Conservation (phyloP, 179 eudicot genomes). For the Beta macrorhiza region DNA sequence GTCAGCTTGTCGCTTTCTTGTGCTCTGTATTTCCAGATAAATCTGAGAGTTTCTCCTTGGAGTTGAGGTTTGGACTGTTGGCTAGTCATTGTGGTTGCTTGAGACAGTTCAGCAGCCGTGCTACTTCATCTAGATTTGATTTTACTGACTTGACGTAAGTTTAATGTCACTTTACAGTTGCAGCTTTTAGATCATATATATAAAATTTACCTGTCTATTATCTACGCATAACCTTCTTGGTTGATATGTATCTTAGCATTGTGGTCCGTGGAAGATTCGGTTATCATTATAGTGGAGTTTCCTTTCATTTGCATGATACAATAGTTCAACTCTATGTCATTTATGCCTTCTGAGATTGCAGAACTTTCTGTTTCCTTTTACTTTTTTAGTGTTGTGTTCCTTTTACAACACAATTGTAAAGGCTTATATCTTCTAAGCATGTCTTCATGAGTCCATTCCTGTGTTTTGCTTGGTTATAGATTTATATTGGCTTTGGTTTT, state of each 20-base stretch:
- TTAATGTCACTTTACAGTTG: not conserved
- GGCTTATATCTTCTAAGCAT: not conserved
- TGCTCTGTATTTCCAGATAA: constrained; percentile 33
- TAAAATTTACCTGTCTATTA: not conserved
- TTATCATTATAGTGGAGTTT: not conserved
- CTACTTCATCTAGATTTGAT: constrained; percentile 50
- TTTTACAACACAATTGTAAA: not conserved
- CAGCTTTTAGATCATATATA: not conserved
- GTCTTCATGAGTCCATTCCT: no score
- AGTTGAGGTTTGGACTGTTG: constrained; percentile 27
- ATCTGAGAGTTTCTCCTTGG: constrained; percentile 15
- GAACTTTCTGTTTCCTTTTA: not conserved
- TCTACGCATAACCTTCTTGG: not conserved
- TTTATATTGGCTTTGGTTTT: no score
- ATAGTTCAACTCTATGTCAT: not conserved
- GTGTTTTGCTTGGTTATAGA: no score
- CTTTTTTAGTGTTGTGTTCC: not conserved
- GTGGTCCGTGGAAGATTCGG: no score
- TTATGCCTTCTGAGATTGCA: not conserved
- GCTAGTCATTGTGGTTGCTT: constrained; percentile 26
- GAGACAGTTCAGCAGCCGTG: constrained; percentile 46
- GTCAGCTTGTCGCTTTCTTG: constrained; percentile 1
- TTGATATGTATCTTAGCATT: not conserved
- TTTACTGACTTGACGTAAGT: constrained; percentile 91
- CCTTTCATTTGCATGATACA: no score